Conservation (phyloP, 345 rosid genomes). For the Bruguiera gymnorhiza region DNA sequence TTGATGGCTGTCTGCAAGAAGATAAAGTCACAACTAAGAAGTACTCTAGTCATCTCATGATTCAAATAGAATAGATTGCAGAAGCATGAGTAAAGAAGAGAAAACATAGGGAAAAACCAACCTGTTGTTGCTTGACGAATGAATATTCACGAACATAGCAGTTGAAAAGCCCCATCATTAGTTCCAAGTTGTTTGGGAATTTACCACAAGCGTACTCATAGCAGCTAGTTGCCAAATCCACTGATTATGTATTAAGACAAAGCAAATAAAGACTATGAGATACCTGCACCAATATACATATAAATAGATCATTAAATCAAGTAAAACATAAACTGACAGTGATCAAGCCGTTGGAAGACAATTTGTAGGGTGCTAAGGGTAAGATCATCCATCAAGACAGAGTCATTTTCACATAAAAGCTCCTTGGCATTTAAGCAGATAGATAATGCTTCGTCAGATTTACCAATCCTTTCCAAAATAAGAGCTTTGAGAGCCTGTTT, state of each 20-base stretch:
- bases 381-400: slow-evolving; percentile 84
- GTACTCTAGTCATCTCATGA: not conserved
- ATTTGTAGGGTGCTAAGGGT: slow-evolving; percentile 92
- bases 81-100: not conserved
- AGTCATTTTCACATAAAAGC: slow-evolving; percentile 61
- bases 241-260: slow-evolving; percentile 29
- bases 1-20: slow-evolving; percentile 86
- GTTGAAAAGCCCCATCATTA: slow-evolving; percentile 96
- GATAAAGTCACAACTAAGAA: slow-evolving; percentile 15
- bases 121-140: slow-evolving; percentile 98
- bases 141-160: slow-evolving; percentile 93
- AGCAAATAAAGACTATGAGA: slow-evolving; percentile 1
- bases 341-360: slow-evolving; percentile 94
- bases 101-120: slow-evolving; percentile 27
- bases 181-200: slow-evolving; percentile 72
- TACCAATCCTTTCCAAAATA: slow-evolving; percentile 85
- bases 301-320: not conserved
- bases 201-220: slow-evolving; percentile 83
- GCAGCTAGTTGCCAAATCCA: slow-evolving; percentile 93
- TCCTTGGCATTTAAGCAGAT: slow-evolving; percentile 73
- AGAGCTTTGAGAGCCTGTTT: slow-evolving; percentile 80
- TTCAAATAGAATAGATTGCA: not conserved
- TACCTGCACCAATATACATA: not conserved
- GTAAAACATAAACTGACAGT: slow-evolving; percentile 46
- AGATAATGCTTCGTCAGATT: slow-evolving; percentile 65